Evolutionary conservation across 306 rosid species (phyloP).

Genomic region (Citrullus mucosospermus): DNA sequence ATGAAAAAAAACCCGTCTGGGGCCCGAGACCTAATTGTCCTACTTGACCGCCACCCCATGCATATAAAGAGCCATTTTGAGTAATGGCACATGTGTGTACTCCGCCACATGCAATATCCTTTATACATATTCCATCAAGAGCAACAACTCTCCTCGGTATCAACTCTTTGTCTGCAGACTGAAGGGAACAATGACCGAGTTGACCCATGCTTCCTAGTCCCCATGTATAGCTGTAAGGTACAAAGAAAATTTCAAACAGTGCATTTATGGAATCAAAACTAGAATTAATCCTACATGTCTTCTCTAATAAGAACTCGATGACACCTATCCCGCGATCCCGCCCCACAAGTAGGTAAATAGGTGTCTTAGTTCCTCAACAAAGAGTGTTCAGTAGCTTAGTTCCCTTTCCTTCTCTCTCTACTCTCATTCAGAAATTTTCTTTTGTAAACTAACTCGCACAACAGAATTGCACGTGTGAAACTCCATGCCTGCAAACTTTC

Average conservation of each 20-base stretch:
- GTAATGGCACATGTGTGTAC: slow-evolving; percentile 82
- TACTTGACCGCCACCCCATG: slow-evolving; percentile 89
- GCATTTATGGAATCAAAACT: neutral
- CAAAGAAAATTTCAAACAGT: neutral
- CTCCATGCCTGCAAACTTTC: neutral
- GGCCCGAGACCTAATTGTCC: slow-evolving; percentile 97
- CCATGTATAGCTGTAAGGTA: slow-evolving; percentile 71
- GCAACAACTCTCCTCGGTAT: slow-evolving; percentile 85
- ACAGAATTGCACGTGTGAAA: neutral
- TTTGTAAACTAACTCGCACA: neutral
- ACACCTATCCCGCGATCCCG: neutral
- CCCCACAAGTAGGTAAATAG: neutral
- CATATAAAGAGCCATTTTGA: slow-evolving; percentile 70
- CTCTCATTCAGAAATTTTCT: neutral
- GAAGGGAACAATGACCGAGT: slow-evolving; percentile 94
- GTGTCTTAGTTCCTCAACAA: neutral
- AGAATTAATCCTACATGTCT: neutral
- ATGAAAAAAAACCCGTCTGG: slow-evolving; percentile 66
- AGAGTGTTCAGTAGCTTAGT: neutral
- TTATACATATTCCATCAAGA: slow-evolving; percentile 51
- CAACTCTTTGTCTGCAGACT: slow-evolving; percentile 69
- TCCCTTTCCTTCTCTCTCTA: neutral
- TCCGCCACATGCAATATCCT: slow-evolving; percentile 73
- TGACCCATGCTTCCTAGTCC: slow-evolving; percentile 94
- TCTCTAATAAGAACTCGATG: neutral